Evolutionary conservation across 148 eudicot genomes (phyloP).

Genomic region (Fagopyrum homotropicum): DNA sequence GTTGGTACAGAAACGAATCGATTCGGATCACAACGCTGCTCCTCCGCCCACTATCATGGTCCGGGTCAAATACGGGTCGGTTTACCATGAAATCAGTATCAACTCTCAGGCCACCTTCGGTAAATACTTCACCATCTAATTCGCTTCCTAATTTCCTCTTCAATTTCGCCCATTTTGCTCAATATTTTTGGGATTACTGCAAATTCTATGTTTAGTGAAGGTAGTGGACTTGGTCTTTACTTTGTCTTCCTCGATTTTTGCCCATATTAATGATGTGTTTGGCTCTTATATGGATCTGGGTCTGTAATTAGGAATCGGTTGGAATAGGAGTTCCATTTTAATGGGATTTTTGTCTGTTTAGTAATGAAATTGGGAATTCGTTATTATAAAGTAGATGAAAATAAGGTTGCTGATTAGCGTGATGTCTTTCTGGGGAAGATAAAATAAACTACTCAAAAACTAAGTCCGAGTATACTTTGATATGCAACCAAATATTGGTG

Average conservation of each 20-base stretch:
- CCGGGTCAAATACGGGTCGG: constrained; percentile 66
- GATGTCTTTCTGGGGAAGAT: too few species aligned
- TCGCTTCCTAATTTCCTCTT: background rate
- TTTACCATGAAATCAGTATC: constrained; percentile 62
- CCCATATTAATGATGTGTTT: background rate
- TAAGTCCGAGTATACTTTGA: background rate
- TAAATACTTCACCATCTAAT: constrained; percentile 16
- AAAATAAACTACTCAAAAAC: too few species aligned
- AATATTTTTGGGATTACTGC: background rate
- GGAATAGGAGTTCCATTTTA: background rate
- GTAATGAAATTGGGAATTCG: background rate
- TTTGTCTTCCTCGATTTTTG: background rate
- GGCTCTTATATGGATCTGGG: background rate
- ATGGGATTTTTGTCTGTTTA: background rate
- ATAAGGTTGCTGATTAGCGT: too few species aligned
- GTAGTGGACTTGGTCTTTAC: too few species aligned
- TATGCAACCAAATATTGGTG: background rate
- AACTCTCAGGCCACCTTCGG: constrained; percentile 79
- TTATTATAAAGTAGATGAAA: too few species aligned
- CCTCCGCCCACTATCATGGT: constrained; percentile 64
- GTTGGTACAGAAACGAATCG: constrained; percentile 75
- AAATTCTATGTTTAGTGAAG: background rate
- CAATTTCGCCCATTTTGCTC: background rate
- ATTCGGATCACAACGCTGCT: constrained; percentile 37
- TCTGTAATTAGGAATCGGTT: background rate